phyloP scores from a whole-genome alignment of 2,329 filamentous ascomycete genomes.

The Penicillium rolfsii region DNA sequence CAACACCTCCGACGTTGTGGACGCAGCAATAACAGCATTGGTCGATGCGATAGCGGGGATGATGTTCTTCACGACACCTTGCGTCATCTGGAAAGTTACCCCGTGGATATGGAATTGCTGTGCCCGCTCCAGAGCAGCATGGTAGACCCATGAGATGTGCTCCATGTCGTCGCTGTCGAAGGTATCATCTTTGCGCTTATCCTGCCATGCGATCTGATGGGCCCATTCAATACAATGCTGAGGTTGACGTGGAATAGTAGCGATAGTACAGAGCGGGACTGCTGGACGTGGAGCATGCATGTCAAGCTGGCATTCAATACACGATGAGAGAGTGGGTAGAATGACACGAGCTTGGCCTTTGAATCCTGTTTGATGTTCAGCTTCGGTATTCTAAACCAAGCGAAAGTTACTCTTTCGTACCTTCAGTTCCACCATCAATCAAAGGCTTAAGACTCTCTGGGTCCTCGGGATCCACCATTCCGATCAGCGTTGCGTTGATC shows the following conservation, averaged over 20 bases:
- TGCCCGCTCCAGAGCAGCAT: conserved; percentile 79
- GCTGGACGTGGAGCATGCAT: conserved; percentile 98
- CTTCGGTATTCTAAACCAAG: too few relatives aligned
- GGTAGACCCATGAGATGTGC: conserved; percentile 95
- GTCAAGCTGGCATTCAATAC: conserved; percentile 96
- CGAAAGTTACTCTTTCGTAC: conserved; percentile 38
- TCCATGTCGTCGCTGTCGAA: conserved; percentile 96
- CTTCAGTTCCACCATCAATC: conserved; percentile 95
- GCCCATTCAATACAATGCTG: conserved; percentile 99
- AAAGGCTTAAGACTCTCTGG: conserved; percentile 88
- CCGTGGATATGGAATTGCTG: conserved; percentile 87
- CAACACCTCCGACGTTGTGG: conserved; percentile 95
- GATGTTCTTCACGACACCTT: conserved; percentile 99
- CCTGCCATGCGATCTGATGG: conserved; percentile 95
- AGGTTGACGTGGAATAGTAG: conserved; percentile 92
- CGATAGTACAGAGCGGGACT: conserved; percentile 93
- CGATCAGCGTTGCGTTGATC: conserved; percentile 94
- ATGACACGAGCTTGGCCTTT: conserved; percentile 95
- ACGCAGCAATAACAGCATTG: conserved; percentile 93
- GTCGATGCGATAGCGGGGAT: conserved; percentile 98
- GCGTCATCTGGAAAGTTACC: conserved; percentile 92
- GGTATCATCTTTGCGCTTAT: conserved; percentile 76
- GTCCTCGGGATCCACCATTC: conserved; percentile 82
- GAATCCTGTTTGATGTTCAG: conserved; percentile 64
- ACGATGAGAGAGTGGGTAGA: conserved; percentile 87